A percentile compares a stretch with the other conserved stretches of the same genome.
Evolutionary conservation across 768 basidiomycete genomes (phyloP).

Genomic region (Boletus tomentosulus): DNA sequence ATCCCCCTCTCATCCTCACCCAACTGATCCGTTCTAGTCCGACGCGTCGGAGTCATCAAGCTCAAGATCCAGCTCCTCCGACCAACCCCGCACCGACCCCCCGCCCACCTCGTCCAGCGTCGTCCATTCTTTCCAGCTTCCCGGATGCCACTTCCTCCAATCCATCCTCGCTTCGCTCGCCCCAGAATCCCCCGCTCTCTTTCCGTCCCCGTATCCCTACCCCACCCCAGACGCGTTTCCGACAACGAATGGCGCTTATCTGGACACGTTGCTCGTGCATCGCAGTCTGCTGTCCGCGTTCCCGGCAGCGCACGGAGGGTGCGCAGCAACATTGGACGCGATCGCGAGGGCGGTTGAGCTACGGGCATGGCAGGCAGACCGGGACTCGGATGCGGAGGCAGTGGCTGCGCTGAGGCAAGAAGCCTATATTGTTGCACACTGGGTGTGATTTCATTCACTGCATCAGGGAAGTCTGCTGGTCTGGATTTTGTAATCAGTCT

Average conservation of each 20-base stretch:
- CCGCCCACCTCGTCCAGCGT: conserved; percentile 14
- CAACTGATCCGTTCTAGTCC: conserved; percentile 30
- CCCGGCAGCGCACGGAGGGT: conserved; percentile 59
- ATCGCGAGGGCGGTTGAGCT: conserved; percentile 61
- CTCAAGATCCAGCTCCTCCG: conserved; percentile 39
- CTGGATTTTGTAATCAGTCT: neutral
- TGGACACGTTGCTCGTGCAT: conserved; percentile 76
- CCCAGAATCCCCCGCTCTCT: conserved; percentile 34
- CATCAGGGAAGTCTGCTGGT: conserved; percentile 5
- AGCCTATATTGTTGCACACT: conserved; percentile 49
- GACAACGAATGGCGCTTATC: conserved; percentile 70
- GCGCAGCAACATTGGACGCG: conserved; percentile 61
- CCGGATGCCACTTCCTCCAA: conserved; percentile 62
- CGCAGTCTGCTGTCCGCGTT: conserved; percentile 62
- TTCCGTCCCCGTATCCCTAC: conserved; percentile 30
- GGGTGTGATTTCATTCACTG: conserved; percentile 11
- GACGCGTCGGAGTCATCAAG: conserved; percentile 44
- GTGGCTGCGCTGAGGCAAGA: conserved; percentile 67
- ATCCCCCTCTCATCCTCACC: neutral
- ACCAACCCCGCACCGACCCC: conserved; percentile 12
- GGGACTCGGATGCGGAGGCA: conserved; percentile 67
- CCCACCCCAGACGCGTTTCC: conserved; percentile 30
- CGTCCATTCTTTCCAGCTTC: conserved; percentile 17
- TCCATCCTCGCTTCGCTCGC: conserved; percentile 55
- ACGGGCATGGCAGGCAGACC: conserved; percentile 65